Percentiles rank a stretch among this genome's conserved stretches.
Conservation (phyloP, 2,329 filamentous ascomycete species). For the Cordyceps militaris region DNA sequence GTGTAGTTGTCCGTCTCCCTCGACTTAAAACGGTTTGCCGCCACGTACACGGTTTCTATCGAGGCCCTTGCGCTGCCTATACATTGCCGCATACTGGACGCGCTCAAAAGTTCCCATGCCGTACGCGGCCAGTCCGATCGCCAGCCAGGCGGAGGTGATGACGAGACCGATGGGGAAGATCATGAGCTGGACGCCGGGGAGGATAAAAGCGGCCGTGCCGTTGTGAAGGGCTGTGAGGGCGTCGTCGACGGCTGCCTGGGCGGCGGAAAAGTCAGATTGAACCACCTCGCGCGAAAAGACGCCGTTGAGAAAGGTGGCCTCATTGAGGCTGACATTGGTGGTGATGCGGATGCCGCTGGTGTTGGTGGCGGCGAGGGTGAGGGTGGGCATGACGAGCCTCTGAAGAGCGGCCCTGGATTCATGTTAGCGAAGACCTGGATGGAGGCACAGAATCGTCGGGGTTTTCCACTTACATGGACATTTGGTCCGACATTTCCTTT, state of each 20-base stretch:
- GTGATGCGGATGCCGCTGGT: conserved; percentile 43
- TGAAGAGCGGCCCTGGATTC: conserved; percentile 48
- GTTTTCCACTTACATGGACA: conserved; percentile 56
- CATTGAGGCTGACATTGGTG: conserved; percentile 61
- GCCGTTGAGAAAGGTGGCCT: conserved; percentile 64
- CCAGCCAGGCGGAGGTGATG: conserved; percentile 56
- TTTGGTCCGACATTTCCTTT: conserved; percentile 43
- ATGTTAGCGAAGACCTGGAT: conserved; percentile 15
- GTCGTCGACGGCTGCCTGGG: conserved; percentile 43
- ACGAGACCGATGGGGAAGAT: conserved; percentile 65
- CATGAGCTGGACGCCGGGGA: conserved; percentile 61
- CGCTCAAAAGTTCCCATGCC: conserved; percentile 60
- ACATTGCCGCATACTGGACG: conserved; percentile 59
- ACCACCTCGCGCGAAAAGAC: conserved; percentile 56
- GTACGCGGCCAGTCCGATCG: conserved; percentile 49
- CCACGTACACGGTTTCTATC: neutral
- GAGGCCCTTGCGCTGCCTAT: conserved; percentile 34
- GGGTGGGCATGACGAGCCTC: conserved; percentile 57
- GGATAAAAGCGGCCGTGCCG: conserved; percentile 55
- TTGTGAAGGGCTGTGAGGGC: conserved; percentile 39
- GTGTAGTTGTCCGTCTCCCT: neutral
- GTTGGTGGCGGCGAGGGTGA: conserved; percentile 56
- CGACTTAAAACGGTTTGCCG: neutral
- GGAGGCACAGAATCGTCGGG: no score
- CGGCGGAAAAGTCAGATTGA: conserved; percentile 42